Base-by-base conservation (phyloP, 345 rosid genomes). In the Geranium rotundifolium region DNA sequence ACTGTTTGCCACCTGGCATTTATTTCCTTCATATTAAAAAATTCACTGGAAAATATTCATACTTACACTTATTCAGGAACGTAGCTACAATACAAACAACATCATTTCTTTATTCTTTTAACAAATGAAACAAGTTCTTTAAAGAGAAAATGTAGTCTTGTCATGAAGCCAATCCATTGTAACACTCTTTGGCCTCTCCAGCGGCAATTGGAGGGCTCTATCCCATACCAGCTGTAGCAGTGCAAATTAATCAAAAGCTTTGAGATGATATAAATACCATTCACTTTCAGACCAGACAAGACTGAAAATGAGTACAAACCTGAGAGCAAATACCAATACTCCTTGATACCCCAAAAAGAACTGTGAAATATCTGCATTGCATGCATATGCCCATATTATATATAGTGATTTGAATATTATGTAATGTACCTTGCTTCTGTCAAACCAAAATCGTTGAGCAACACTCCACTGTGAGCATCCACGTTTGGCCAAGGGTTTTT, bases 401-500 rank as follows among this genome's bases (percentile, higher is more conserved):
- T n/a, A n/a, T n/a, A n/a, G n/a, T n/a, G n/a, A n/a, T n/a, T n/a
- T n/a, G n/a, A n/a, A n/a, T n/a, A n/a, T n/a, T n/a, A n/a, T n/a
- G n/a, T n/a, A 19, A 1, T 17, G 19, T 79, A 93, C 99, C 97
- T 86, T 62, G 99, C 99, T 81, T 93, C 96, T 5, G 92, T 88
- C 66, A 93, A 78, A 67, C 99, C 99, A 66, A 73, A 95, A 68
- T 95, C 67, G 77, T 85, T 95, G 77, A 95, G 90, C 72, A 95
- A 71, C 58, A 95, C 97, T 54, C 97, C 99, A 72, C 99, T 90
- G 79, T 95, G 97, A 57, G 99, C 97, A 84, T 95, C 99, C 63
- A 95, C 99, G 77, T 88, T 86, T 29, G 97, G 99, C 99, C 99
- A 95, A 2, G 99, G 96, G 79, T 88, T 95, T 79, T 90, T 95